Percentiles rank a stretch among this genome's conserved stretches.
These are phyloP conservation scores for Tetrahymena thermophila DNA, from an alignment of 73 alveolate species.

Conservation along the genomic window DNA sequence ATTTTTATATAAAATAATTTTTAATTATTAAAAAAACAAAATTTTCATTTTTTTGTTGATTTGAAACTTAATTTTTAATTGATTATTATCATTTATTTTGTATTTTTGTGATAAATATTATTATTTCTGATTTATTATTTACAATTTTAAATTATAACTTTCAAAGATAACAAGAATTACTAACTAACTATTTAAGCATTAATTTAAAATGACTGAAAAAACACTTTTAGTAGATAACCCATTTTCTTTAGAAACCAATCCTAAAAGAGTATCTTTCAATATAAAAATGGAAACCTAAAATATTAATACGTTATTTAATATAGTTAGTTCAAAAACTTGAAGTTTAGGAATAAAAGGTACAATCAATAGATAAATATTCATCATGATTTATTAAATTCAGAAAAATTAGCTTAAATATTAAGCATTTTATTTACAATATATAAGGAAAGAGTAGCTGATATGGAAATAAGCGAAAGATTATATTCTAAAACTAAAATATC, in stretches of 20 bases:
- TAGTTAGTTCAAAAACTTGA: not conserved
- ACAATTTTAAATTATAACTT: not conserved
- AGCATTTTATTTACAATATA: not conserved
- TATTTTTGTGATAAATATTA: not conserved
- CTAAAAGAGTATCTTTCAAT: not conserved
- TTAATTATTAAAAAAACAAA: too few relatives aligned
- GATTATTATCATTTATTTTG: not conserved
- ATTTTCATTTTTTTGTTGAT: not conserved
- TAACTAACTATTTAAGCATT: not conserved
- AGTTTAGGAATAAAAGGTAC: not conserved
- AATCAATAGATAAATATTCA: not conserved
- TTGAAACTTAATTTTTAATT: not conserved
- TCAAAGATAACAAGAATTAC: not conserved
- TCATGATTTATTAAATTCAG: not conserved
- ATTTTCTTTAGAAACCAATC: not conserved
- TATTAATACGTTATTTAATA: not conserved
- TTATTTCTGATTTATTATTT: not conserved
- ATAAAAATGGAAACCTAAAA: not conserved
- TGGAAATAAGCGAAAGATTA: not conserved
- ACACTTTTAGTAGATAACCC: not conserved
- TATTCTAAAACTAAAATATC: not conserved
- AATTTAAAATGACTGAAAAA: not conserved
- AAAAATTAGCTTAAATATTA: not conserved
- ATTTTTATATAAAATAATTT: too few relatives aligned
- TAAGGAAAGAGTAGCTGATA: not conserved